Evolutionary conservation across 805 yeast species (phyloP).

Genomic region (Kregervanrija pseudodelftensis): DNA sequence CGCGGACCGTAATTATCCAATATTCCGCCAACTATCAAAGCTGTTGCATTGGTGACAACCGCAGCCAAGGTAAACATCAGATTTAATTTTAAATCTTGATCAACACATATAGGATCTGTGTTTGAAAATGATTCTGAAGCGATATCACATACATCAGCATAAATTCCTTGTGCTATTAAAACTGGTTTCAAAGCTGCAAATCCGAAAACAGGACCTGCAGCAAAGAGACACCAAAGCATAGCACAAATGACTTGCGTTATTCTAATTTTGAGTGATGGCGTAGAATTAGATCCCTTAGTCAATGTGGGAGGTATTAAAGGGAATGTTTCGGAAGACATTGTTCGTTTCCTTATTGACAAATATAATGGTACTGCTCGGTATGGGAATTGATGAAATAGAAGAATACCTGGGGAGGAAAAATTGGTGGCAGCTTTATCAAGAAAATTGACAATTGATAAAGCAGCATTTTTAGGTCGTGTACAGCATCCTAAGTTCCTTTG

Average conservation of each 20-base stretch:
- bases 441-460: neutral
- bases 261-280: slow-evolving; percentile 26
- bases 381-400: neutral
- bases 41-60: slow-evolving; percentile 75
- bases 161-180: slow-evolving; percentile 69
- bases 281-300: neutral
- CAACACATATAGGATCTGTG: slow-evolving; percentile 39
- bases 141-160: slow-evolving; percentile 48
- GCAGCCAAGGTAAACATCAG: slow-evolving; percentile 82
- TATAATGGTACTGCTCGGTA: neutral
- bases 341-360: neutral
- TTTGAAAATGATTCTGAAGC: neutral
- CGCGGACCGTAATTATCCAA: slow-evolving; percentile 79
- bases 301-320: slow-evolving; percentile 15
- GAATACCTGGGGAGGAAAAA: neutral
- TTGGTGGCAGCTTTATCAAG: neutral
- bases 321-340: slow-evolving; percentile 16
- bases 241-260: slow-evolving; percentile 63
- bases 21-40: slow-evolving; percentile 74
- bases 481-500: too few relatives aligned
- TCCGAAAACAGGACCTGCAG: slow-evolving; percentile 94
- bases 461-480: neutral
- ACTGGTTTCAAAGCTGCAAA: slow-evolving; percentile 92
- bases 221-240: slow-evolving; percentile 76
- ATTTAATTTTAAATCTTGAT: slow-evolving; percentile 80